Conservation (phyloP, 108 stramenopile genomes). For the Pseudonitzschia delicatissima region DNA sequence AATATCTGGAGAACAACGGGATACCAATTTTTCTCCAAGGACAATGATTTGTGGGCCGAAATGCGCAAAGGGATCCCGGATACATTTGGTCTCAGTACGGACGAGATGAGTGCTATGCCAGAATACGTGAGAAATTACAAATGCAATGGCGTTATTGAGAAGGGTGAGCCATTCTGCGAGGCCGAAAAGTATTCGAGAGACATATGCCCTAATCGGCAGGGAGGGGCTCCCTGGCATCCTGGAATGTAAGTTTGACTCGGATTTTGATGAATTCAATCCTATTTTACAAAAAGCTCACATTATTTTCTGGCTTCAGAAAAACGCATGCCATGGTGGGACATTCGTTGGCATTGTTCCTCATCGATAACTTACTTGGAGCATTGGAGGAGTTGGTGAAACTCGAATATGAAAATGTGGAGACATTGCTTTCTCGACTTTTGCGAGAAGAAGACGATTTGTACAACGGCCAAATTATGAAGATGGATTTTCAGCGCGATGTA, state of each 20-base stretch:
- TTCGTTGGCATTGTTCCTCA: slow-evolving; percentile 32
- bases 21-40: slow-evolving; percentile 6
- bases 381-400: slow-evolving; percentile 15
- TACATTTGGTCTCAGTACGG: slow-evolving; percentile 1
- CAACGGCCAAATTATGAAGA: neutral
- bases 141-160: slow-evolving; percentile 32
- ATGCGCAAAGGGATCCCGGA: slow-evolving; percentile 26
- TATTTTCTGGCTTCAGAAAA: slow-evolving; percentile 17
- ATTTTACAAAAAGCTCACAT: too few species aligned
- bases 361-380: slow-evolving; percentile 23
- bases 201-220: slow-evolving; percentile 16
- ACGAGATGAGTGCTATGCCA: slow-evolving; percentile 27
- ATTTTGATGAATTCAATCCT: too few species aligned
- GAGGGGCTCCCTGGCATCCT: slow-evolving; percentile 36
- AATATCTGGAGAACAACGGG: slow-evolving; percentile 17
- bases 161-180: slow-evolving; percentile 36
- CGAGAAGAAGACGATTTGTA: slow-evolving; percentile 1
- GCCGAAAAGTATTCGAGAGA: slow-evolving; percentile 21
- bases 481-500: neutral
- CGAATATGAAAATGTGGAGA: neutral
- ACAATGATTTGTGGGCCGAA: neutral
- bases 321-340: slow-evolving; percentile 46
- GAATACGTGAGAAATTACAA: slow-evolving; percentile 28
- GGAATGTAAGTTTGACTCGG: slow-evolving; percentile 31
- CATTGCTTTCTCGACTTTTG: slow-evolving; percentile 1